Evolutionary conservation across 495 filamentous ascomycete genomes (phyloP).

Genomic region (Podospora bellae-mahoneyi): DNA sequence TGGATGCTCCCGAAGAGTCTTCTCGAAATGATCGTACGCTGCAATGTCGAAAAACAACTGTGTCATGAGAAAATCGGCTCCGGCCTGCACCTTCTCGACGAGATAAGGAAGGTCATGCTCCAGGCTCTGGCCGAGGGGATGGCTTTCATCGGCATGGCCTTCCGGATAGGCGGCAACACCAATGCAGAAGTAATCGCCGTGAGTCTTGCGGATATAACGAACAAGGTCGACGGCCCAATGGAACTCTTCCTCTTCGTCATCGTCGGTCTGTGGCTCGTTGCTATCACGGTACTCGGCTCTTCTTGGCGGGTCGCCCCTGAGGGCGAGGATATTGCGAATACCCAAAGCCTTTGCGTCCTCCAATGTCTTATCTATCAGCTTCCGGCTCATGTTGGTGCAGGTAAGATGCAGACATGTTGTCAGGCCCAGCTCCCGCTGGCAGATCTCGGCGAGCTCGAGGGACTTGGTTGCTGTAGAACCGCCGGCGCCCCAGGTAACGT

Average conservation of each 20-base stretch:
- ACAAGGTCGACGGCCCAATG: conserved; percentile 88
- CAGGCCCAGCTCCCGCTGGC: conserved; percentile 82
- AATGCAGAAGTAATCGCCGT: conserved; percentile 96
- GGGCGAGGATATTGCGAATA: conserved; percentile 88
- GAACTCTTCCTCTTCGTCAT: conserved; percentile 68
- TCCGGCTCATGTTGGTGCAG: conserved; percentile 94
- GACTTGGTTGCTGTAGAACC: conserved; percentile 87
- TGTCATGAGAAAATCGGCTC: conserved; percentile 99
- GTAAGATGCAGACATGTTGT: conserved; percentile 96
- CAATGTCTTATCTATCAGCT: conserved; percentile 79
- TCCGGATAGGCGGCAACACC: conserved; percentile 94
- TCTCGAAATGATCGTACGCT: conserved; percentile 77
- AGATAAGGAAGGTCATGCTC: conserved; percentile 82
- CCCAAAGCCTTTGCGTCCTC: conserved; percentile 91
- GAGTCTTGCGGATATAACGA: conserved; percentile 74
- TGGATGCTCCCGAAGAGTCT: conserved; percentile 70
- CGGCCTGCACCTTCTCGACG: conserved; percentile 84
- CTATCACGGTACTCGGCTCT: conserved; percentile 73
- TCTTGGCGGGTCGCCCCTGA: conserved; percentile 90
- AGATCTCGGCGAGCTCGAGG: conserved; percentile 91
- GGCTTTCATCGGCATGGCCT: conserved; percentile 88
- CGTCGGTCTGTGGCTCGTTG: conserved; percentile 49
- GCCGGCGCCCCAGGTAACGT: conserved; percentile 96
- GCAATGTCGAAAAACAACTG: conserved; percentile 91
- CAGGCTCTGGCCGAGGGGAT: conserved; percentile 72